Evolutionary conservation across 2,329 filamentous ascomycete genomes (phyloP), one percentile per base, ranked within the genome.

Genomic region (Claviceps sp.): DNA sequence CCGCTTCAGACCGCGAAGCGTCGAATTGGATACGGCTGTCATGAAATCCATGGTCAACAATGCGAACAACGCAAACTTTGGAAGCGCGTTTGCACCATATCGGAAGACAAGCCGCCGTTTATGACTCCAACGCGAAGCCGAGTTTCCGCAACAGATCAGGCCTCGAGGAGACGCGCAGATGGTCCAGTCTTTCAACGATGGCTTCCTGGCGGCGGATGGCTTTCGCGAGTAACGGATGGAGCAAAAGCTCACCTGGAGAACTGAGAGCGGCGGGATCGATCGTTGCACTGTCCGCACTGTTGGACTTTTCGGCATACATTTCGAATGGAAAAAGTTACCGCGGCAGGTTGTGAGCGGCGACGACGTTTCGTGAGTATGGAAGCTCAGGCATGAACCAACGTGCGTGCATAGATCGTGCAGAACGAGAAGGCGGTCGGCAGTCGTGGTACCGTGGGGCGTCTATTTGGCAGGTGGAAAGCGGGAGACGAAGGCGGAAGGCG

Each of bases 211-310:
- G 5, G 24, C 24, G 42, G 10, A 26, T 13, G 42, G 22, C 42
- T 13, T 16, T 44, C 11, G 17, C 7, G 24, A 24, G 11, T 26
- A 8, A 43, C 41, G 42, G 10, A 19, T 30, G 34, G 22, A 44
- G 42, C 48, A 34, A 41, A 41, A 22, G 45, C 73, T 69, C 82
- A 91, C 86, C 81, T 74, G 82, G 74, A 67, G 83, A 84, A 73
- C 85, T 89, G 73, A 95, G 78, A 58, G 85, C 87, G 64, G 87
- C 87, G 68, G 89, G 89, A 76, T 94, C 88, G 76, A 95, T 93
- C 66, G 89, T 94, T 67, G 85, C 87, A 75, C 85, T 85, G 68
- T 87, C 85, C 78, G 86, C 85, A 71, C 81, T 81, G 75, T 84
- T 84, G 69, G 82, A 77, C 70, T 61, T 66, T 55, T 61, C 63